These are phyloP conservation scores for Wickerhamomyces bovis DNA, from an alignment of 805 yeast genomes.

Conservation along the genomic window DNA sequence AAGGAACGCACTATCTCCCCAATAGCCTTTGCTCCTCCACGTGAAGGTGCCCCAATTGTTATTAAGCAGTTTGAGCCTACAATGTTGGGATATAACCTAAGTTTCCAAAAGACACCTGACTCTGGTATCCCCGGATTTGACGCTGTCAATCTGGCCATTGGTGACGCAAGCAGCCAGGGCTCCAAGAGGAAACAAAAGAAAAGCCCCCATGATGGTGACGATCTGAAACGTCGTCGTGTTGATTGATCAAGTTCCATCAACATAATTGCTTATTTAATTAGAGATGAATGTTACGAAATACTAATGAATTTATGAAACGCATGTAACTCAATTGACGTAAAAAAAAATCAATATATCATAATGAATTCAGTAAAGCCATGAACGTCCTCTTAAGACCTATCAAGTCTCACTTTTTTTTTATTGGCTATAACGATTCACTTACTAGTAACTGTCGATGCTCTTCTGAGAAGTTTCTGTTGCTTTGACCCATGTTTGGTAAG, in stretches of 20 bases:
- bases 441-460: neutral
- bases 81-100: constrained; percentile 43
- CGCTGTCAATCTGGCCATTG: constrained; percentile 57
- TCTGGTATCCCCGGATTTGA: constrained; percentile 78
- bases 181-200: constrained; percentile 35
- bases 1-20: constrained; percentile 34
- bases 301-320: neutral
- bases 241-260: constrained; percentile 6
- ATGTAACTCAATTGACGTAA: neutral
- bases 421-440: too few species aligned
- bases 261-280: neutral
- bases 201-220: constrained; percentile 23
- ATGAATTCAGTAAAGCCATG: too few species aligned
- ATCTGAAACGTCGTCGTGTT: constrained; percentile 22
- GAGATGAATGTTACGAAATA: neutral
- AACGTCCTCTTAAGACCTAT: too few species aligned
- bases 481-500: constrained; percentile 33
- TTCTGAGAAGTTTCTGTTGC: neutral
- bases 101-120: constrained; percentile 58
- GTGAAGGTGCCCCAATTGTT: constrained; percentile 34
- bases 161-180: constrained; percentile 31
- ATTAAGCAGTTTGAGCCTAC: constrained; percentile 45
- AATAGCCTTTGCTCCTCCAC: constrained; percentile 28
- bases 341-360: too few species aligned
- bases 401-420: too few species aligned